phyloP scores from a whole-genome alignment of 345 rosid genomes.

The Linum tenue region DNA sequence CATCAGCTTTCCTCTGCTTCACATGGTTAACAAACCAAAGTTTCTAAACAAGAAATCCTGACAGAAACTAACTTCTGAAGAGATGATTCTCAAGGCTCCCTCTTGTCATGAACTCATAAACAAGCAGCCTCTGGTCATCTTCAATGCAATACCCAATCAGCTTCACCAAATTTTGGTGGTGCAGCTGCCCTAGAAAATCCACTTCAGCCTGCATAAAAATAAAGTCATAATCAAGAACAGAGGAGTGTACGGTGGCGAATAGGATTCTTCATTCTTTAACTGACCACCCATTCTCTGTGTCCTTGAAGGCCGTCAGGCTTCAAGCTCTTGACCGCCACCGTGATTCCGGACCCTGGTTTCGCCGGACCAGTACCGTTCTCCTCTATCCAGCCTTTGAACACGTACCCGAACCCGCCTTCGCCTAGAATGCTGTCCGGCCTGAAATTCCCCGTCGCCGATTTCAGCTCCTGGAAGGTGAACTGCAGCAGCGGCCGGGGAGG shows the following conservation, averaged over 20 bases:
- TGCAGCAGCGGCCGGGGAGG: slow-evolving; percentile 29
- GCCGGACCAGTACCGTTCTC: slow-evolving; percentile 29
- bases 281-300: slow-evolving; percentile 35
- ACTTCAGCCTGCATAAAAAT: slow-evolving; percentile 31
- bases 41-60: background rate
- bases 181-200: slow-evolving; percentile 28
- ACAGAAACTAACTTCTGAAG: slow-evolving; percentile 22
- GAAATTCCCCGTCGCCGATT: slow-evolving; percentile 27
- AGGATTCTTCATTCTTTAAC: slow-evolving; percentile 17
- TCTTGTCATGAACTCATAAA: slow-evolving; percentile 27
- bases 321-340: slow-evolving; percentile 28
- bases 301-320: slow-evolving; percentile 31
- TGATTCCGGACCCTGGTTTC: slow-evolving; percentile 28
- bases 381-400: slow-evolving; percentile 29
- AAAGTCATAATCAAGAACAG: background rate
- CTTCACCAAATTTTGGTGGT: slow-evolving; percentile 28
- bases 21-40: background rate
- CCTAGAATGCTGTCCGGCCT: slow-evolving; percentile 32
- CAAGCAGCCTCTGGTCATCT: slow-evolving; percentile 27
- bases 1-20: slow-evolving; percentile 17
- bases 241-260: background rate
- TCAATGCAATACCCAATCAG: slow-evolving; percentile 29
- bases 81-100: slow-evolving; percentile 32
- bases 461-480: slow-evolving; percentile 24
- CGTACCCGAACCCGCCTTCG: slow-evolving; percentile 30